These are phyloP conservation scores for Rubroboletus satanas DNA, from an alignment of 768 basidiomycete species.

Conservation along the genomic window DNA sequence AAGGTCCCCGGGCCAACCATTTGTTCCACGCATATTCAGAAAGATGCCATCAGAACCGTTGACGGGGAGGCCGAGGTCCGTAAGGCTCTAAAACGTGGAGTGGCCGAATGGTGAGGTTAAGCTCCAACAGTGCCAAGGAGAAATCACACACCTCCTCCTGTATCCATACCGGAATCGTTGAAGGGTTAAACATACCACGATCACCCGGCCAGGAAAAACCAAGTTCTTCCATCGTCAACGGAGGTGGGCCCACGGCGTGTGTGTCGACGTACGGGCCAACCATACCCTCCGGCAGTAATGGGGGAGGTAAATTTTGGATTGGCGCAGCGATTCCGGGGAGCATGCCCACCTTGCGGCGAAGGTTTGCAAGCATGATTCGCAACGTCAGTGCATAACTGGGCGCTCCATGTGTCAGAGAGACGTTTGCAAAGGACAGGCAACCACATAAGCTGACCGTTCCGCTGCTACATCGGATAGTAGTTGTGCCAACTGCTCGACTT, in stretches of 20 bases:
- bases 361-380: slow-evolving; percentile 89
- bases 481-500: slow-evolving; percentile 89
- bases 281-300: slow-evolving; percentile 54
- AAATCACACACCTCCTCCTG: slow-evolving; percentile 72
- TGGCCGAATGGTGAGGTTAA: neutral
- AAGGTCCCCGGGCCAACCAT: slow-evolving; percentile 77
- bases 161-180: slow-evolving; percentile 85
- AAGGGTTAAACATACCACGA: slow-evolving; percentile 66
- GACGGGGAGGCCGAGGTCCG: slow-evolving; percentile 85
- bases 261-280: slow-evolving; percentile 53
- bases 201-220: slow-evolving; percentile 71
- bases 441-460: slow-evolving; percentile 55
- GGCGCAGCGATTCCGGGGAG: slow-evolving; percentile 46
- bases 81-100: slow-evolving; percentile 57
- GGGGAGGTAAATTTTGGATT: slow-evolving; percentile 49
- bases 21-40: slow-evolving; percentile 63
- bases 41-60: slow-evolving; percentile 93
- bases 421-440: neutral
- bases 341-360: slow-evolving; percentile 83
- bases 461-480: slow-evolving; percentile 90
- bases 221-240: slow-evolving; percentile 83
- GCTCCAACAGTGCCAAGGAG: neutral
- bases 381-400: slow-evolving; percentile 82
- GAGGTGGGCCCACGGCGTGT: slow-evolving; percentile 47
- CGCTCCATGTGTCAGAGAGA: slow-evolving; percentile 10